These are phyloP conservation scores for Thecaphora thlaspeos DNA, from an alignment of 1,284 basidiomycete genomes.

Conservation along the genomic window DNA sequence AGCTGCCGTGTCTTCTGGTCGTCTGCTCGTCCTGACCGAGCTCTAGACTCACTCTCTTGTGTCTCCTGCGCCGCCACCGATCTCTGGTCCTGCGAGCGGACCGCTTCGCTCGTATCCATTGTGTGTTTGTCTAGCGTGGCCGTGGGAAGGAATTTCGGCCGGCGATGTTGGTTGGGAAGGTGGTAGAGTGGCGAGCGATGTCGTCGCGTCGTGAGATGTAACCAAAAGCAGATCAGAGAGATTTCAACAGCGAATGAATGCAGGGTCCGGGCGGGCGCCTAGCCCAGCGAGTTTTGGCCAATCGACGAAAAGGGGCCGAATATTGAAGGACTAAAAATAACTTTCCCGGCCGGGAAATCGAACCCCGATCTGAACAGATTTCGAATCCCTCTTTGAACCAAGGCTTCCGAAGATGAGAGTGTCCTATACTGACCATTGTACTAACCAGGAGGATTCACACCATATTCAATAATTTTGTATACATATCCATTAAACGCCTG, in stretches of 20 bases:
- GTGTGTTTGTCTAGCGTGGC: background rate
- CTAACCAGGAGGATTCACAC: background rate
- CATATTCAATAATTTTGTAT: too few species aligned
- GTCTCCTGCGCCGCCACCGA: conserved; percentile 4
- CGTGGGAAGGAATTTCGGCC: too few species aligned
- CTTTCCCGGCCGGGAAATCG: conserved; percentile 33
- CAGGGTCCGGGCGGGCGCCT: too few species aligned
- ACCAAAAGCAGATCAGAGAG: too few species aligned
- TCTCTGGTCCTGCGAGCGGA: background rate
- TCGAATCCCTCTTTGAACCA: too few species aligned
- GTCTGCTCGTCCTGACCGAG: conserved; percentile 63
- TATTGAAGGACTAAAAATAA: background rate
- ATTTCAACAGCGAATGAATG: too few species aligned
- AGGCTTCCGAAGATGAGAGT: background rate
- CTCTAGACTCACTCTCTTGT: conserved; percentile 40
- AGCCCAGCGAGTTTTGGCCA: too few species aligned
- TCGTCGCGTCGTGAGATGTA: too few species aligned
- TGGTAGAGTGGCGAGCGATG: too few species aligned
- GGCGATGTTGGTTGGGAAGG: too few species aligned
- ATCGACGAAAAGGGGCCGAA: too few species aligned
- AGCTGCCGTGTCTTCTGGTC: conserved; percentile 55
- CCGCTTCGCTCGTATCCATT: background rate
- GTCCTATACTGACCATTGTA: background rate
- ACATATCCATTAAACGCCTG: too few species aligned
- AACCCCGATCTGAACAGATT: conserved; percentile 33